These are phyloP conservation scores for Aureobasidium sp. DNA, from an alignment of 2,329 filamentous ascomycete genomes.

Conservation along the genomic window DNA sequence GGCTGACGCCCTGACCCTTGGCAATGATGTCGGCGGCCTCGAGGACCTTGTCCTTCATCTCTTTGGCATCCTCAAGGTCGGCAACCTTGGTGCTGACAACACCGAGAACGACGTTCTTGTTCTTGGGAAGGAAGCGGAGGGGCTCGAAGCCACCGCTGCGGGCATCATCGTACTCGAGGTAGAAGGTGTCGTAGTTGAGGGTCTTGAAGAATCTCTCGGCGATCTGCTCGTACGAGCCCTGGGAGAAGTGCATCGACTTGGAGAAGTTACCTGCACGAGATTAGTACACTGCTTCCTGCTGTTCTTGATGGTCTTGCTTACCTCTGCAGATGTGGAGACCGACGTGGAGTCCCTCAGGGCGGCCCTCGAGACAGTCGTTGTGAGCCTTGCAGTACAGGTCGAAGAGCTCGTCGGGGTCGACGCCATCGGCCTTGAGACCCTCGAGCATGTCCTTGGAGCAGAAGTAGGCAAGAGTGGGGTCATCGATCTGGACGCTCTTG, in stretches of 20 bases:
- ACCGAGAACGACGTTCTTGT: slow-evolving; percentile 32
- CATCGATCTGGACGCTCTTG: slow-evolving; percentile 30
- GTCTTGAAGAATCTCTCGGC: slow-evolving; percentile 30
- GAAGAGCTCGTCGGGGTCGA: slow-evolving; percentile 29
- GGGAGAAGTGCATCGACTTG: slow-evolving; percentile 30
- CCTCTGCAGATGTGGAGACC: slow-evolving; percentile 31
- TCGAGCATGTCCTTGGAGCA: slow-evolving; percentile 29
- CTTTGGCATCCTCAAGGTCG: slow-evolving; percentile 25
- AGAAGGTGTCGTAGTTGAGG: slow-evolving; percentile 31
- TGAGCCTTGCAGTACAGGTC: slow-evolving; percentile 29
- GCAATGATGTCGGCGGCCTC: slow-evolving; percentile 30
- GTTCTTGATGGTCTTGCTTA: slow-evolving; percentile 12
- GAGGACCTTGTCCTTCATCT: slow-evolving; percentile 25
- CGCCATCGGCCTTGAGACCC: slow-evolving; percentile 25
- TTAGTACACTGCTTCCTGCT: not conserved
- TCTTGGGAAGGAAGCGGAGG: slow-evolving; percentile 27
- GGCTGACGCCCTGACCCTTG: slow-evolving; percentile 26
- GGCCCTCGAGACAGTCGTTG: slow-evolving; percentile 27
- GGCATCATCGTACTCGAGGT: slow-evolving; percentile 31
- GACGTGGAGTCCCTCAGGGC: slow-evolving; percentile 28
- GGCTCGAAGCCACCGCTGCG: slow-evolving; percentile 31
- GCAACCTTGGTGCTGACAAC: slow-evolving; percentile 30
- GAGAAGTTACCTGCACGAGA: slow-evolving; percentile 26
- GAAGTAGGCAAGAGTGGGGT: slow-evolving; percentile 31
- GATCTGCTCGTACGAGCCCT: slow-evolving; percentile 30